Evolutionary conservation across 1,284 basidiomycete species (phyloP), one percentile per base, ranked within the genome.

Genomic region (Ganoderma leucocontextum): DNA sequence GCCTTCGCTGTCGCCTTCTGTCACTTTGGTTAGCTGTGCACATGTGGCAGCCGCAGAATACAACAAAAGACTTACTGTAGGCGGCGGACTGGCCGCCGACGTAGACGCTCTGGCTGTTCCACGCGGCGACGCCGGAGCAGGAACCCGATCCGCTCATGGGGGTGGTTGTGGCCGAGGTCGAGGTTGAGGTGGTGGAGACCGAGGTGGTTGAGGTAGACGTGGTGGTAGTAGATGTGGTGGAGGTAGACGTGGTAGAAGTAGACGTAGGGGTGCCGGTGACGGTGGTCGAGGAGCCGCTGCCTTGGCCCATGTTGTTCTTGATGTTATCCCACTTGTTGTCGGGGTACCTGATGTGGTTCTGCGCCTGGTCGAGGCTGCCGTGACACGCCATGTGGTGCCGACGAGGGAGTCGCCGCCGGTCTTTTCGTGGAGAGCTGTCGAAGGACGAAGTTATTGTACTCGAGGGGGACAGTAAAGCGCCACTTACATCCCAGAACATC

Each of bases 401-500:
- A 92, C 86, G 22, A 93, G 84, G 6, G 89, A 91, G 22, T 83
- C 81, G 0, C 81, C 66, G 55, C 87, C 89, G 5, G 80, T 81
- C 63, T 88, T 90, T 76, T 92, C 91, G 85, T 87, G 12, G 89
- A 91, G 12, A 92, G 82, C 84, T 90, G 64, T 78, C 79, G 44
- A 13, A 38, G 39, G 44, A 52, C 10, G 9, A 9, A 52, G n/a
- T 17, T 42, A 17, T 3, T 8, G 13, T 4, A 47, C 5, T 22
- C 22, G 8, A 3, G 1, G 8, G 29, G 10, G 8, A 15, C 25
- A 25, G 33, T 41, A 13, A 39, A 12, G 58, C n/a, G 33, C 19
- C 9, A 82, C 82, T 77, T 77, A 86, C 87, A 77, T 91, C 92
- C 93, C 93, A 95, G 81, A 89, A 95, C 93, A 95, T 94, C 49